A percentile compares a stretch with the other conserved stretches of the same genome.
These are phyloP conservation scores for Emmonsiellopsis sp. DNA, from an alignment of 2,329 filamentous ascomycete genomes.

Conservation along the genomic window DNA sequence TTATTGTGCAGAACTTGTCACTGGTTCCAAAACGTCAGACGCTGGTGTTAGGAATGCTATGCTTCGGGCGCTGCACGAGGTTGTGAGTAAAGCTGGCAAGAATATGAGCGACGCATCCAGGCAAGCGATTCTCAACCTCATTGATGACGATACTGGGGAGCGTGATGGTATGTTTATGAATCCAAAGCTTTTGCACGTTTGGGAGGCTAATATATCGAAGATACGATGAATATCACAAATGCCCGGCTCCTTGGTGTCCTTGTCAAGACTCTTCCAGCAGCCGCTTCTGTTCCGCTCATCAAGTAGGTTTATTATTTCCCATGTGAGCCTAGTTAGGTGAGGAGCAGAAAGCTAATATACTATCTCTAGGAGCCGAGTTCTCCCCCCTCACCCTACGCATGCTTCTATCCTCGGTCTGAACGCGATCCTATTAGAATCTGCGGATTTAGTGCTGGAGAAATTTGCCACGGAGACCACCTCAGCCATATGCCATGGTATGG, in stretches of 20 bases:
- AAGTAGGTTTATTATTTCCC: constrained; percentile 33
- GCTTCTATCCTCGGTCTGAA: constrained; percentile 82
- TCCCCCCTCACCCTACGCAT: constrained; percentile 65
- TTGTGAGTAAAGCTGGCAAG: constrained; percentile 84
- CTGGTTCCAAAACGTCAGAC: constrained; percentile 88
- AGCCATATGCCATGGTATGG: constrained; percentile 72
- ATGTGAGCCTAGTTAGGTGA: not conserved
- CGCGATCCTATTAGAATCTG: constrained; percentile 73
- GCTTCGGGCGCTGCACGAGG: constrained; percentile 93
- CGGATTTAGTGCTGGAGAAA: constrained; percentile 57
- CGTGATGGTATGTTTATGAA: constrained; percentile 48
- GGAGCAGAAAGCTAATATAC: constrained; percentile 20
- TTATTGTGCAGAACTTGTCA: constrained; percentile 62
- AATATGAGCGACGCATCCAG: constrained; percentile 93
- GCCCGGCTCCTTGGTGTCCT: constrained; percentile 83
- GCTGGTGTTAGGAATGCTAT: constrained; percentile 85
- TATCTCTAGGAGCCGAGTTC: constrained; percentile 62
- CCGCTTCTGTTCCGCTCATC: constrained; percentile 54
- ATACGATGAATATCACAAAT: constrained; percentile 76
- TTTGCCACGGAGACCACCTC: constrained; percentile 66
- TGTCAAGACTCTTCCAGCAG: constrained; percentile 71
- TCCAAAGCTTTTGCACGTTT: not conserved
- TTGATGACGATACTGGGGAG: constrained; percentile 74
- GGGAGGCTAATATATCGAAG: constrained; percentile 22
- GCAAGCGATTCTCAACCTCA: constrained; percentile 74